These are phyloP conservation scores for Flueggea neowawraea DNA, from an alignment of 441 rosid species.

Conservation along the genomic window DNA sequence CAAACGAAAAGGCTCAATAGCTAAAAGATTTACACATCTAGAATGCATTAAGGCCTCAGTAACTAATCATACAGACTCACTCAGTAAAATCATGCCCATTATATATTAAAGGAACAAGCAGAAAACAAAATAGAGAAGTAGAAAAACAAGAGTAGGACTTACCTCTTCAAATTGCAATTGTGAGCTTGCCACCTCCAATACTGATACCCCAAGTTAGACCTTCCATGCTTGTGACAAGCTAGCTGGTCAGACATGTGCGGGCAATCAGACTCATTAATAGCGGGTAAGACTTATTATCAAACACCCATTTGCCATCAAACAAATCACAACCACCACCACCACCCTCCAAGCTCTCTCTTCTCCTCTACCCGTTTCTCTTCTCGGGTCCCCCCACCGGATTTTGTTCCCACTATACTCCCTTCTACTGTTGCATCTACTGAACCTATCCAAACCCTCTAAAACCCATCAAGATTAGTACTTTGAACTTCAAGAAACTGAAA, in stretches of 20 bases:
- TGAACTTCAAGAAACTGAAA: conserved; percentile 1
- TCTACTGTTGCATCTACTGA: conserved; percentile 66
- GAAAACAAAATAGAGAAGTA: background rate
- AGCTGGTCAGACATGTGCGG: conserved; percentile 98
- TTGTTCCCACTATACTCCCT: conserved; percentile 62
- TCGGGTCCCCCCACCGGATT: conserved; percentile 46
- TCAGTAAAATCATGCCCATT: background rate
- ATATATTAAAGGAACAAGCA: background rate
- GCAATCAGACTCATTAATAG: conserved; percentile 70
- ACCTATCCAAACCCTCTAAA: conserved; percentile 78
- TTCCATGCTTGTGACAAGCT: conserved; percentile 95
- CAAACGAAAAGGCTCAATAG: too few species aligned
- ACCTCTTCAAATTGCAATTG: conserved; percentile 82
- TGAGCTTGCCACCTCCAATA: conserved; percentile 98
- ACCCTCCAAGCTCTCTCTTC: conserved; percentile 34
- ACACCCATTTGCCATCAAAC: conserved; percentile 85
- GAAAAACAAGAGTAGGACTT: background rate
- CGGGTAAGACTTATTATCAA: conserved; percentile 68
- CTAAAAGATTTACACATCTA: too few species aligned
- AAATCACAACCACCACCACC: conserved; percentile 47
- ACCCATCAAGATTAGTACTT: background rate
- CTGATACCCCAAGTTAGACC: conserved; percentile 75
- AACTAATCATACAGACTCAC: too few species aligned
- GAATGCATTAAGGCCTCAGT: too few species aligned
- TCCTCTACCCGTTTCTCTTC: conserved; percentile 17